These are phyloP conservation scores for Xylaria venustula DNA, from an alignment of 495 filamentous ascomycete genomes.

Conservation along the genomic window DNA sequence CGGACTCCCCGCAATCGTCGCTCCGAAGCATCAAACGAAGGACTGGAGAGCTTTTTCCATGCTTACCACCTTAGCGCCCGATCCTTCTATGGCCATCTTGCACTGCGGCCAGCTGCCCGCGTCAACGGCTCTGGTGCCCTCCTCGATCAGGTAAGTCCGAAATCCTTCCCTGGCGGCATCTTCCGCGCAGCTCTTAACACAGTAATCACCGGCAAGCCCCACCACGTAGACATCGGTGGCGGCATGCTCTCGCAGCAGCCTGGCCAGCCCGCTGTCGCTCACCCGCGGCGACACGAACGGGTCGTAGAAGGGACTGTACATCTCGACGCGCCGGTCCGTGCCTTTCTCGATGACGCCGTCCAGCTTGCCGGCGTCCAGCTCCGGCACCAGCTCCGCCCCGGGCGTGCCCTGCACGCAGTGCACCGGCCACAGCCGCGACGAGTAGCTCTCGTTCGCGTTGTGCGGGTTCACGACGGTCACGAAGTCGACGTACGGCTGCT, in stretches of 20 bases:
- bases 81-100: slow-evolving; percentile 53
- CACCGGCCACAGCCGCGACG: slow-evolving; percentile 78
- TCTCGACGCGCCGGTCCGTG: slow-evolving; percentile 68
- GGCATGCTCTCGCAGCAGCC: slow-evolving; percentile 50
- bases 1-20: slow-evolving; percentile 7
- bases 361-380: slow-evolving; percentile 61
- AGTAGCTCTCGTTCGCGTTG: slow-evolving; percentile 61
- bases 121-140: slow-evolving; percentile 73
- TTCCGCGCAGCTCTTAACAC: slow-evolving; percentile 76
- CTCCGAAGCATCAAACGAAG: slow-evolving; percentile 22
- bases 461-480: slow-evolving; percentile 66
- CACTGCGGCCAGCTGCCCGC: slow-evolving; percentile 54
- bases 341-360: slow-evolving; percentile 77
- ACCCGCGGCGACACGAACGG: slow-evolving; percentile 56
- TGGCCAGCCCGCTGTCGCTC: slow-evolving; percentile 59
- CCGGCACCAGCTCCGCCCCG: slow-evolving; percentile 73
- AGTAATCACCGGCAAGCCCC: slow-evolving; percentile 86
- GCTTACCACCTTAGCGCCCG: slow-evolving; percentile 46
- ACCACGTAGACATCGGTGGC: slow-evolving; percentile 79
- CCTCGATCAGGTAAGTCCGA: slow-evolving; percentile 69
- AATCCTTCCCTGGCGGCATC: slow-evolving; percentile 79
- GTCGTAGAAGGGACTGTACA: slow-evolving; percentile 87
- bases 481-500: slow-evolving; percentile 62
- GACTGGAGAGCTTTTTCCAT: slow-evolving; percentile 42
- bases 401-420: slow-evolving; percentile 79